Evolutionary conservation across 352 stramenopile species (phyloP).

Genomic region (Hyaloperonospora brassicae): DNA sequence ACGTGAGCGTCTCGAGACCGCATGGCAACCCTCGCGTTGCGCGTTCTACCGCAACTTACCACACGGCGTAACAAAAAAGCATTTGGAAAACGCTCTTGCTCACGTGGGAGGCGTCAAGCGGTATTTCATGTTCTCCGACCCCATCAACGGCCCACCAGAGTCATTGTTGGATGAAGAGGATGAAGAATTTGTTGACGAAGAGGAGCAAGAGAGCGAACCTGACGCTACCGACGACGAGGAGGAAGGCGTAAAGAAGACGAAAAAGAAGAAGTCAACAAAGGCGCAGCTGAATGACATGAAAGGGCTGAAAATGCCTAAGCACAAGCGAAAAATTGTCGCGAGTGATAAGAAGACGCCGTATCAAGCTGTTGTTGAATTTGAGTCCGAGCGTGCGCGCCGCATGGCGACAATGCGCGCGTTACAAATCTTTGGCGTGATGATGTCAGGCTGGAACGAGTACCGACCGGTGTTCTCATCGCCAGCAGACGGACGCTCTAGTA

Average conservation of each 20-base stretch:
- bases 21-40: slow-evolving; percentile 46
- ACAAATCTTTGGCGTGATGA: slow-evolving; percentile 86
- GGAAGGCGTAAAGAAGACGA: slow-evolving; percentile 18
- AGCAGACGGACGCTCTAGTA: slow-evolving; percentile 35
- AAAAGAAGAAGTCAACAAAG: slow-evolving; percentile 39
- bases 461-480: slow-evolving; percentile 65
- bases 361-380: slow-evolving; percentile 76
- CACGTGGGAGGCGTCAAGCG: slow-evolving; percentile 62
- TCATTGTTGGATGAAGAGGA: slow-evolving; percentile 21
- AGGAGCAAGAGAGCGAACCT: slow-evolving; percentile 27
- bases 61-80: slow-evolving; percentile 50
- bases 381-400: slow-evolving; percentile 31
- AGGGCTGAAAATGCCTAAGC: slow-evolving; percentile 18
- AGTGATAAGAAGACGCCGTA: slow-evolving; percentile 63
- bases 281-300: slow-evolving; percentile 14
- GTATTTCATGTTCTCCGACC: slow-evolving; percentile 63
- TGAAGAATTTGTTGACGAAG: slow-evolving; percentile 28
- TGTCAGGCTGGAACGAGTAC: slow-evolving; percentile 76
- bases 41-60: slow-evolving; percentile 82
- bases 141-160: slow-evolving; percentile 48
- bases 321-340: slow-evolving; percentile 65
- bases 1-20: slow-evolving; percentile 25
- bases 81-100: slow-evolving; percentile 53
- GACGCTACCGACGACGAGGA: slow-evolving; percentile 12
- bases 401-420: slow-evolving; percentile 64